These are phyloP conservation scores for Daedaleopsis sinensis DNA, from an alignment of 768 basidiomycete species.

Conservation along the genomic window DNA sequence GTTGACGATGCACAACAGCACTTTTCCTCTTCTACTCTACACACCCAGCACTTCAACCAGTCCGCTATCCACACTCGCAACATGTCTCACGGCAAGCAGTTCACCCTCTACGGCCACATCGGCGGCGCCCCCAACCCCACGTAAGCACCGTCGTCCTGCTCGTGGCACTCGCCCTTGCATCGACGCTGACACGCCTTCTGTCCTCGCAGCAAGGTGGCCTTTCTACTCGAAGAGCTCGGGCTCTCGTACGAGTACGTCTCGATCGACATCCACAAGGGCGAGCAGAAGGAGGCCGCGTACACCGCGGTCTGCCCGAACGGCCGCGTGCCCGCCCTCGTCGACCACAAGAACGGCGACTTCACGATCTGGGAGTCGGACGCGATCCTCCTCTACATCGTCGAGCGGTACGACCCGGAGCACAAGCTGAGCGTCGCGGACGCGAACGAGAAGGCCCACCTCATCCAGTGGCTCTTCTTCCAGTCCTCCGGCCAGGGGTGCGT, in stretches of 20 bases:
- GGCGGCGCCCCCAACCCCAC: constrained; percentile 14
- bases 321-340: constrained; percentile 39
- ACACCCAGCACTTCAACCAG: no score
- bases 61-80: no score
- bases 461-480: constrained; percentile 51
- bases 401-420: constrained; percentile 46
- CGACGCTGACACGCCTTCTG: not conserved
- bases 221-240: constrained; percentile 31
- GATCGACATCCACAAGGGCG: constrained; percentile 28
- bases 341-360: constrained; percentile 37
- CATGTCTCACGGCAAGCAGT: constrained; percentile 29
- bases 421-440: constrained; percentile 26
- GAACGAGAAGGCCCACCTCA: constrained; percentile 21
- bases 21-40: no score
- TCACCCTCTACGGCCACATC: constrained; percentile 27
- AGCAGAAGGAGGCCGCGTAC: constrained; percentile 29
- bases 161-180: no score
- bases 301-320: constrained; percentile 37
- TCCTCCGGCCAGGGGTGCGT: constrained; percentile 33
- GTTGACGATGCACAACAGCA: no score
- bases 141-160: not conserved
- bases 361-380: constrained; percentile 42
- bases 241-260: constrained; percentile 28
- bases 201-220: constrained; percentile 23
- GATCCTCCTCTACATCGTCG: constrained; percentile 45